A percentile compares a stretch with the other conserved stretches of the same genome.
Evolutionary conservation across 306 rosid genomes (phyloP).

Genomic region (Vigna angularis): DNA sequence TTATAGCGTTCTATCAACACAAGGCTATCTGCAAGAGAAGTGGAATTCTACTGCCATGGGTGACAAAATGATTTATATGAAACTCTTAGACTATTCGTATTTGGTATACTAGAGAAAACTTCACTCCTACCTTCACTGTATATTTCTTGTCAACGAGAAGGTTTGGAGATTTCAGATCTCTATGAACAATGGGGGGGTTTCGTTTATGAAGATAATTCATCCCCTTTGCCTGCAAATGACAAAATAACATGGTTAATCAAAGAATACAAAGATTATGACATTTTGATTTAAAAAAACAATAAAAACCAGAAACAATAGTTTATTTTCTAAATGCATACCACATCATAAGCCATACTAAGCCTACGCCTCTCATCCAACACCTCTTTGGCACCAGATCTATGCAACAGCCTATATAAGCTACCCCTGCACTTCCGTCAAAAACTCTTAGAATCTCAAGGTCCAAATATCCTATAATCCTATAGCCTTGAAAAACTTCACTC

Average conservation of each 20-base stretch:
- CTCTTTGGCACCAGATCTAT: constrained; percentile 82
- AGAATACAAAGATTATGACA: constrained; percentile 15
- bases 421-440: constrained; percentile 77
- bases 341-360: constrained; percentile 91
- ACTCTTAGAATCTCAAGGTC: constrained; percentile 34
- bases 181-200: constrained; percentile 96
- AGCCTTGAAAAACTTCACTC: constrained; percentile 1
- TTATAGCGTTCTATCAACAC: constrained; percentile 20
- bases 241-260: constrained; percentile 35
- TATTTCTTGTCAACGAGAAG: constrained; percentile 97
- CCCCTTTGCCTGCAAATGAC: constrained; percentile 84
- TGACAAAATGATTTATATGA: constrained; percentile 35
- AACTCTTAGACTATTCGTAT: neutral
- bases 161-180: constrained; percentile 96
- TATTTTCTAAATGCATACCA: constrained; percentile 65
- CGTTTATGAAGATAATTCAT: constrained; percentile 99
- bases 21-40: constrained; percentile 37
- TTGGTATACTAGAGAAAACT: constrained; percentile 25
- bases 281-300: constrained; percentile 26
- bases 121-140: constrained; percentile 83
- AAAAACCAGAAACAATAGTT: constrained; percentile 24
- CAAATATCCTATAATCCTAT: constrained; percentile 20
- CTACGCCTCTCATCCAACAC: constrained; percentile 91
- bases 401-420: constrained; percentile 94
- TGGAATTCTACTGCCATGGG: constrained; percentile 22